Conservation (phyloP, 2,329 filamentous ascomycete species). For the Tolypocladium ophioglossoides region DNA sequence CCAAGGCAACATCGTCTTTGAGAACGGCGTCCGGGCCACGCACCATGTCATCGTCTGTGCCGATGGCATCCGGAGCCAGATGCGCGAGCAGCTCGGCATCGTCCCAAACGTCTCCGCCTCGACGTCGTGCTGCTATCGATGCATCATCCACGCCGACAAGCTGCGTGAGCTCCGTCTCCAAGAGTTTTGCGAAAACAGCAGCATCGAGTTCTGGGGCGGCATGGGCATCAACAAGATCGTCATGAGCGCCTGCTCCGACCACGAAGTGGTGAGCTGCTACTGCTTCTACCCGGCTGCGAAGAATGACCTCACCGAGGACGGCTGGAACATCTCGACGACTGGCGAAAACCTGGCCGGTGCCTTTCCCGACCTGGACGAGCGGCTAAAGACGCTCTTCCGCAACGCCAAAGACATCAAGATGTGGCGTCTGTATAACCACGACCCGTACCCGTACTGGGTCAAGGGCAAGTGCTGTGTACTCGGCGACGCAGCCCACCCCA, state of each 20-base stretch:
- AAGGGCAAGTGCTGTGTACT: slow-evolving; percentile 39
- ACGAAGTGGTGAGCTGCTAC: slow-evolving; percentile 51
- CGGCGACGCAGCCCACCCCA: slow-evolving; percentile 55
- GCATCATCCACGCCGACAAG: slow-evolving; percentile 45
- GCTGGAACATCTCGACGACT: slow-evolving; percentile 39
- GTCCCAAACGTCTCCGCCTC: slow-evolving; percentile 40
- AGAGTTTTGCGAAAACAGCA: slow-evolving; percentile 44
- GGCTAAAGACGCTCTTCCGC: slow-evolving; percentile 40
- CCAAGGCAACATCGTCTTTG: slow-evolving; percentile 35
- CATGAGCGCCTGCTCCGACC: slow-evolving; percentile 51
- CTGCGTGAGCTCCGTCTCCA: slow-evolving; percentile 42
- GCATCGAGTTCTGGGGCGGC: slow-evolving; percentile 58
- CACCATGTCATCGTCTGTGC: slow-evolving; percentile 50
- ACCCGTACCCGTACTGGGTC: slow-evolving; percentile 41
- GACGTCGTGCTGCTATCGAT: slow-evolving; percentile 46
- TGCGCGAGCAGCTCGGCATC: slow-evolving; percentile 45
- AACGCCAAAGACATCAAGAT: slow-evolving; percentile 51
- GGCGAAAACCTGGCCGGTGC: slow-evolving; percentile 45
- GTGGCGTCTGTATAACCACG: slow-evolving; percentile 39
- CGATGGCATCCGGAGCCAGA: slow-evolving; percentile 50
- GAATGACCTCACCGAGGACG: slow-evolving; percentile 45
- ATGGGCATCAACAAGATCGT: slow-evolving; percentile 52
- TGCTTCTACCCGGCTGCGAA: slow-evolving; percentile 52
- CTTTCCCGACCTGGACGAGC: slow-evolving; percentile 44
- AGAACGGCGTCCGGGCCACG: slow-evolving; percentile 32